These are phyloP conservation scores for Ustilago esculenta DNA, from an alignment of 1,284 basidiomycete species.

Conservation along the genomic window DNA sequence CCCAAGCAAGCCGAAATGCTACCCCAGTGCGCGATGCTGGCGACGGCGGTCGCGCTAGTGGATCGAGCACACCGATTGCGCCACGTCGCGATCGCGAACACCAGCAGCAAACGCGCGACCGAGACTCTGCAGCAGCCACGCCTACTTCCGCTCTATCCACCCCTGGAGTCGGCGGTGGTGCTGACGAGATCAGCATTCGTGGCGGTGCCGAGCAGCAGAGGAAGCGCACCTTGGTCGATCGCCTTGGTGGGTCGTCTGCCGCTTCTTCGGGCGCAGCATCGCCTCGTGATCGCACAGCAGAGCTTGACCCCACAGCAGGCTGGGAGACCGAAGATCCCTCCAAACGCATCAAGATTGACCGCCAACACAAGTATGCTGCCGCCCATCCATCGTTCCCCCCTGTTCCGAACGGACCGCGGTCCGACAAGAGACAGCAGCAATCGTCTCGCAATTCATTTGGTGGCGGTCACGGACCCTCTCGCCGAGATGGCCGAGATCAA, in stretches of 20 bases:
- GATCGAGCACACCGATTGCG: conserved; percentile 15
- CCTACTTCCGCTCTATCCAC: conserved; percentile 20
- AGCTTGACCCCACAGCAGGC: conserved; percentile 1
- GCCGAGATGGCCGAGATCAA: conserved; percentile 18
- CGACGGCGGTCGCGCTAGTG: conserved; percentile 11
- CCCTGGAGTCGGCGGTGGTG: conserved; percentile 2
- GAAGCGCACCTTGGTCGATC: conserved; percentile 36
- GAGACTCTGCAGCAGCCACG: conserved; percentile 13
- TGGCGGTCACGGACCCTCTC: conserved; percentile 1
- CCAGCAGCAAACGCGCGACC: conserved; percentile 11
- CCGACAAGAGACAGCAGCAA: conserved; percentile 15
- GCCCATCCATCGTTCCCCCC: conserved; percentile 11
- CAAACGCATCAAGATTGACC: conserved; percentile 35
- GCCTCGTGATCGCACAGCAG: background rate
- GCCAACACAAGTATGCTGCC: conserved; percentile 26
- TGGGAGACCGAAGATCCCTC: conserved; percentile 19
- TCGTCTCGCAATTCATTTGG: conserved; percentile 17
- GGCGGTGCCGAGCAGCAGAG: conserved; percentile 23
- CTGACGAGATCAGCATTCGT: conserved; percentile 24
- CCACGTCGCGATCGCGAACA: conserved; percentile 35
- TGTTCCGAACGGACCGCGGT: conserved; percentile 14
- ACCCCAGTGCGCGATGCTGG: conserved; percentile 20
- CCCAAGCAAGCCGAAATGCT: conserved; percentile 27
- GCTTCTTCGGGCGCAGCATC: conserved; percentile 16
- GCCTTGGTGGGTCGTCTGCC: conserved; percentile 15